Evolutionary conservation across 495 filamentous ascomycete genomes (phyloP).

Genomic region (Aspergillus egyptiacus): DNA sequence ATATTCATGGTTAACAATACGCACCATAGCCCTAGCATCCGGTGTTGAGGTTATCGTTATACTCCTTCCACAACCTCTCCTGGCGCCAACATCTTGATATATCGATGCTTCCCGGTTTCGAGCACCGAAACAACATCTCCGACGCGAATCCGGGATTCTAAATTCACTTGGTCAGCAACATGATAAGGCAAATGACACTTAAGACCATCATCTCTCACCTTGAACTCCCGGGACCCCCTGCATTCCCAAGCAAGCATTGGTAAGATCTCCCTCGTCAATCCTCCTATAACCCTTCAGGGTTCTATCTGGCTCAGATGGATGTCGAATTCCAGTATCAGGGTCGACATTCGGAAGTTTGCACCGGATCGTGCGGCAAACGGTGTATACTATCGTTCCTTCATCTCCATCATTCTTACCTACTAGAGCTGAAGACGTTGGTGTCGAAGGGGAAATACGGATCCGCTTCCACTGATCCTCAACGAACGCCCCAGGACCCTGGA

Average conservation of each 20-base stretch:
- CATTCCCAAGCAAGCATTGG: slow-evolving; percentile 76
- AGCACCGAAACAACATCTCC: slow-evolving; percentile 56
- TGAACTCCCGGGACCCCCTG: slow-evolving; percentile 60
- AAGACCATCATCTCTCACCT: too few species aligned
- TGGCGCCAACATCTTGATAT: slow-evolving; percentile 47
- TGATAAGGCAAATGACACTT: slow-evolving; percentile 6
- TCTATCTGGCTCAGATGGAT: slow-evolving; percentile 65
- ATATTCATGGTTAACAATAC: too few species aligned
- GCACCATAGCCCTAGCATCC: too few species aligned
- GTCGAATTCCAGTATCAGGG: slow-evolving; percentile 62
- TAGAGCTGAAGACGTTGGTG: too few species aligned
- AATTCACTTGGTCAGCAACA: background rate
- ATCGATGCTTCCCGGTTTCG: slow-evolving; percentile 57
- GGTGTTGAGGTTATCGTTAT: too few species aligned
- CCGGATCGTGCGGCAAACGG: slow-evolving; percentile 68
- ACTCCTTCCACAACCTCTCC: slow-evolving; percentile 37
- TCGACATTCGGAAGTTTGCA: slow-evolving; percentile 84
- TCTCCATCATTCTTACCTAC: background rate
- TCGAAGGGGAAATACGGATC: slow-evolving; percentile 44
- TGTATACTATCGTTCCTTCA: slow-evolving; percentile 34
- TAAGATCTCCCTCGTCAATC: slow-evolving; percentile 67
- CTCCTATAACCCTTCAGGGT: slow-evolving; percentile 63
- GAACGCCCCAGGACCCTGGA: slow-evolving; percentile 57
- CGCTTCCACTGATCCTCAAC: slow-evolving; percentile 76
- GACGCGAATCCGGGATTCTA: slow-evolving; percentile 45